Evolutionary conservation across 306 rosid genomes (phyloP).

Genomic region (Prunus armeniaca): DNA sequence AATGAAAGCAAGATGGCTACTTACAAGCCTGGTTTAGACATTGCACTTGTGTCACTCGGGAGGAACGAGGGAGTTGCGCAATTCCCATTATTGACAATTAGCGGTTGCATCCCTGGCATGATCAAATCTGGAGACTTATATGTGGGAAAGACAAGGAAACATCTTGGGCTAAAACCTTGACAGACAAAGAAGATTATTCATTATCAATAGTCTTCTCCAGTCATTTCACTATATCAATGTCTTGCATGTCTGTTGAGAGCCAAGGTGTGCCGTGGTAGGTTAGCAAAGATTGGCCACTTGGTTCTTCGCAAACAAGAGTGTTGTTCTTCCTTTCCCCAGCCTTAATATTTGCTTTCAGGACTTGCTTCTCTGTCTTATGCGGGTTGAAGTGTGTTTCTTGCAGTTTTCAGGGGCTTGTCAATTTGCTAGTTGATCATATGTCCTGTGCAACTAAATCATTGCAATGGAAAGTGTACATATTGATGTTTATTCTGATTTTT

Average conservation of each 20-base stretch:
- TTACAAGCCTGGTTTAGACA: constrained; percentile 19
- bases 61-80: constrained; percentile 52
- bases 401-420: neutral
- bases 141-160: constrained; percentile 74
- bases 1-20: constrained; percentile 23
- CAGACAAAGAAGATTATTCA: neutral
- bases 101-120: constrained; percentile 61
- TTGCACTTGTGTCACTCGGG: constrained; percentile 41
- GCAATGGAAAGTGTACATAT: neutral
- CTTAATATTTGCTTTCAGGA: neutral
- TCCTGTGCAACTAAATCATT: too few relatives aligned
- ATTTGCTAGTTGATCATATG: too few relatives aligned
- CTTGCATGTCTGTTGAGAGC: neutral
- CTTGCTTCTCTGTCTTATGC: neutral
- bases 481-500: too few relatives aligned
- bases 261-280: neutral
- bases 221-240: neutral
- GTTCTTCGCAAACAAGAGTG: neutral
- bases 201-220: neutral
- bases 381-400: neutral
- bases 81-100: constrained; percentile 50
- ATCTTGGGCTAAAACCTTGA: constrained; percentile 43
- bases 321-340: neutral
- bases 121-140: constrained; percentile 79
- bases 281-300: neutral